Conservation (phyloP, 2,329 filamentous ascomycete species). For the Trichoderma guizhouense region DNA sequence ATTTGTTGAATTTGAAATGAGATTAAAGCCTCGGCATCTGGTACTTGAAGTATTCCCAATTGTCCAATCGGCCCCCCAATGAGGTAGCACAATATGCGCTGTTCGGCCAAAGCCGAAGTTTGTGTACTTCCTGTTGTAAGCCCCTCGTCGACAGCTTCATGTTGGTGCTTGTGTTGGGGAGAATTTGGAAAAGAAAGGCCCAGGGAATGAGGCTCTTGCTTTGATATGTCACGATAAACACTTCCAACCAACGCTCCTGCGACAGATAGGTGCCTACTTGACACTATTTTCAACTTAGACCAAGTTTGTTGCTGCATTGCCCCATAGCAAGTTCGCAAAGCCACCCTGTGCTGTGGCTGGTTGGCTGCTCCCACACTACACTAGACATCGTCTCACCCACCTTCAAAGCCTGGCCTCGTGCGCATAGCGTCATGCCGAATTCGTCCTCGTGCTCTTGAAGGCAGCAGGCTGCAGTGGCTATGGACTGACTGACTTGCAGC, state of each 20-base stretch:
- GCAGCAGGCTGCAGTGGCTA: conserved; percentile 15
- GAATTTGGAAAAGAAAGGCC: not conserved
- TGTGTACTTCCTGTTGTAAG: not conserved
- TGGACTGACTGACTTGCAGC: not conserved
- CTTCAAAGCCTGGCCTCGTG: conserved; percentile 16
- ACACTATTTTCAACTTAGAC: not conserved
- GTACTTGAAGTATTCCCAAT: not conserved
- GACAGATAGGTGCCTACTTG: not conserved
- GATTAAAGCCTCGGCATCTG: not conserved
- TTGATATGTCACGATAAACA: not conserved
- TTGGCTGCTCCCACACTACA: conserved; percentile 14
- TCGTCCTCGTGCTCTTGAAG: conserved; percentile 19
- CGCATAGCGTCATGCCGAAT: conserved; percentile 19
- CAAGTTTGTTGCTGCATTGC: not conserved
- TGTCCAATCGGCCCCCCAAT: not conserved
- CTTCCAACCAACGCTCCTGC: not conserved
- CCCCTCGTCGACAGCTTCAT: not conserved
- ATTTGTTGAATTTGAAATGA: not conserved
- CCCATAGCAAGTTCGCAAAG: not conserved
- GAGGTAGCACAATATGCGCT: not conserved
- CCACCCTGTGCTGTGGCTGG: conserved; percentile 10
- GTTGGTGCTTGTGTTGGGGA: not conserved
- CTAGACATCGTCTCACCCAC: conserved; percentile 16
- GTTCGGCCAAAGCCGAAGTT: not conserved
- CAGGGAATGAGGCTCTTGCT: not conserved